Percentiles rank a stretch among this genome's conserved stretches.
Evolutionary conservation across 75 land plant genomes (phyloP).

Genomic region (Cunninghamia lanceolata): DNA sequence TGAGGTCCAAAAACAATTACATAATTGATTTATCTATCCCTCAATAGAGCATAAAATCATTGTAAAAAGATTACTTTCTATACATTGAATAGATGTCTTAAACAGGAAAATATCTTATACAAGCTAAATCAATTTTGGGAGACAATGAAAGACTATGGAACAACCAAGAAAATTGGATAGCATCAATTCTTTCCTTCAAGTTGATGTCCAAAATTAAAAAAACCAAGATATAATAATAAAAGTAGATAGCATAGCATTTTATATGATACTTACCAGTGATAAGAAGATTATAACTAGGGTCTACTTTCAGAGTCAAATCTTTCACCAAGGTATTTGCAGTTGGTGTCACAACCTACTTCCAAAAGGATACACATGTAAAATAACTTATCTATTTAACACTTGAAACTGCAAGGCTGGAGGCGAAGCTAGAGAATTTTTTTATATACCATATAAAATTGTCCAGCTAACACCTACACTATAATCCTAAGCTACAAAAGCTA

Average conservation of each 20-base stretch:
- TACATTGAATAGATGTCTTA: too few relatives aligned
- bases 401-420: too few relatives aligned
- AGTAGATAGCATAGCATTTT: neutral
- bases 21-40: neutral
- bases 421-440: neutral
- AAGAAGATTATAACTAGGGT: constrained; percentile 89
- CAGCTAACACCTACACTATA: neutral
- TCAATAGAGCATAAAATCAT: neutral
- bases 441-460: neutral
- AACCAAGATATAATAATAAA: neutral
- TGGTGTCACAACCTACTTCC: constrained; percentile 93
- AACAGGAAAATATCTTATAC: too few relatives aligned
- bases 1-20: neutral
- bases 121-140: too few relatives aligned
- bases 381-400: neutral
- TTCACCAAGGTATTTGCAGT: constrained; percentile 89
- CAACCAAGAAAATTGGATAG: too few relatives aligned
- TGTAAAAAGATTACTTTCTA: neutral
- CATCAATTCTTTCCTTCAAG: too few relatives aligned
- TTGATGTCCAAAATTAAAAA: neutral
- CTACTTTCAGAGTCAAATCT: constrained; percentile 70
- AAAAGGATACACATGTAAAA: neutral
- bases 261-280: constrained; percentile 69
- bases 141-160: too few relatives aligned
- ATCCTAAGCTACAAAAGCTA: neutral